These are phyloP conservation scores for Sophora flavescens DNA, from an alignment of 306 rosid species.

Conservation along the genomic window DNA sequence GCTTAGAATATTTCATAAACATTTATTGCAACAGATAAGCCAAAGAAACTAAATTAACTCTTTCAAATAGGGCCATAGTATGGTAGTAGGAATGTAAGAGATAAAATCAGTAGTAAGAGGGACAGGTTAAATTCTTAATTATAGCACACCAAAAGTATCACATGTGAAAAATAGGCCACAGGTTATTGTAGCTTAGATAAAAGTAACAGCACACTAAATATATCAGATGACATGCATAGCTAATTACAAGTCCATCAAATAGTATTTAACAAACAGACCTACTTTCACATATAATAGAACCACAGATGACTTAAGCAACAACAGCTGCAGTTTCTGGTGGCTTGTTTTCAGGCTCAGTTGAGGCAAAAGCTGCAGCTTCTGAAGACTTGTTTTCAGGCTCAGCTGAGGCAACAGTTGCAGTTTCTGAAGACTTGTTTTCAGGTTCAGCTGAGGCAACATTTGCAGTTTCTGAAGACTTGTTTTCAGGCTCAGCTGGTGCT, in stretches of 20 bases:
- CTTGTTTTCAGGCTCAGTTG: conserved; percentile 39
- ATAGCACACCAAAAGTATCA: conserved; percentile 19
- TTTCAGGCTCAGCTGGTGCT: conserved; percentile 42
- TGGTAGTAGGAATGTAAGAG: neutral
- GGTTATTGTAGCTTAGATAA: conserved; percentile 46
- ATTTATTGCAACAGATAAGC: neutral
- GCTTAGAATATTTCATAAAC: neutral
- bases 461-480: conserved; percentile 57
- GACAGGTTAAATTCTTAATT: neutral
- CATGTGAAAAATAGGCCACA: conserved; percentile 28
- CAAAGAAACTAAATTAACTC: no score
- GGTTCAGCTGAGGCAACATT: conserved; percentile 10
- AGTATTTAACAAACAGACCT: conserved; percentile 8
- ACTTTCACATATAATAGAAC: conserved; percentile 12
- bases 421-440: conserved; percentile 54
- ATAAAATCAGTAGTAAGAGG: neutral
- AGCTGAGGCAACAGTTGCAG: conserved; percentile 52
- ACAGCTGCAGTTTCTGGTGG: conserved; percentile 50
- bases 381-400: conserved; percentile 54
- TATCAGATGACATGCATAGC: conserved; percentile 25
- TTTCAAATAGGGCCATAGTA: neutral
- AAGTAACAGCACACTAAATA: conserved; percentile 31
- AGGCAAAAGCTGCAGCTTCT: conserved; percentile 58
- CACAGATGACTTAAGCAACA: conserved; percentile 52
- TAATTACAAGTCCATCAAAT: conserved; percentile 22